Evolutionary conservation across 768 basidiomycete genomes (phyloP), one percentile per base, ranked within the genome.

Genomic region (Boletus patriciae): DNA sequence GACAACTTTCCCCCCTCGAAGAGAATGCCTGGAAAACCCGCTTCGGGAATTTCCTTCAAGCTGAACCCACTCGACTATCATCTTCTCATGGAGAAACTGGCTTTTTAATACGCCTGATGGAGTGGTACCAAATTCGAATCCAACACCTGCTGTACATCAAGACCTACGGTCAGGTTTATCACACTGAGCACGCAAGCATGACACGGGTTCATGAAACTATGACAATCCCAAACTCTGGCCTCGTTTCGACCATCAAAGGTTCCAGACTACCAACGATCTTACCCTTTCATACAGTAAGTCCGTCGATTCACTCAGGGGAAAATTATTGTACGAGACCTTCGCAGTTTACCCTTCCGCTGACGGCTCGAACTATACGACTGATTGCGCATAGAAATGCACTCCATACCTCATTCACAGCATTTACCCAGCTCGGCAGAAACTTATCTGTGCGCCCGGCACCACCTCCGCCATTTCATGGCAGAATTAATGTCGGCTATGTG

Each of bases 351-450:
- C 74, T 79, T 49, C 76, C 81, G 10, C 60, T 82, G 40, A 66
- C 70, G 3, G 56, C 76, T 19, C 71, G 80, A 19, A 68, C 70
- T 25, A 76, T 73, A 23, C 78, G 80, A 19, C 62, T 81, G 15
- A 77, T 82, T 38, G 75, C 78, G 6, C 78, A 82, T 55, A 68
- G 77, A 49, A 80, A 78, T 54, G 80, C 77, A 31, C 67, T 82
- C 15, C 71, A 78, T 46, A 76, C 77, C 18, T 77, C 79, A 6
- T 73, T 80, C 60, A 62, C 65, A n/a, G 69, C 76, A 27, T 73
- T 77, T 42, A 68, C 72, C 10, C 76, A 77, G 51, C 42, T 63
- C 6, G 63, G 63, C 27, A 62, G 34, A 38, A 54, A 61, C n/a
- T 27, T 66, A 4, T 50, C 61, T 51, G 69, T 78, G 68, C 64